Conservation (phyloP, 2,329 filamentous ascomycete genomes). For the Fusarium domesticum region DNA sequence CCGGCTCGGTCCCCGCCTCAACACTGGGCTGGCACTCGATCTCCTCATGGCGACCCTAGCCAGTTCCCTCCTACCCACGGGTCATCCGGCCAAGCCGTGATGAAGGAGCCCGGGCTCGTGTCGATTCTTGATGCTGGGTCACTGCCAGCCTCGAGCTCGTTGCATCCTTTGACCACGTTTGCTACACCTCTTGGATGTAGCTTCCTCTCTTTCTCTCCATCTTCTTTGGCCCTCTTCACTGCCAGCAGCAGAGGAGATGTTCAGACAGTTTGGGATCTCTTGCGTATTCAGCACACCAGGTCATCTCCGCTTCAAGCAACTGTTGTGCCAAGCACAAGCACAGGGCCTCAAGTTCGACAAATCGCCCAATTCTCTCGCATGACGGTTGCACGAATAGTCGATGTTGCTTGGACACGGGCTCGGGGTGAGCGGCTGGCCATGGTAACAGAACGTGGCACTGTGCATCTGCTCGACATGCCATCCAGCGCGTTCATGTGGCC, state of each 20-base stretch:
- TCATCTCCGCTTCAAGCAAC: slow-evolving; percentile 56
- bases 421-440: slow-evolving; percentile 81
- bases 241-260: slow-evolving; percentile 82
- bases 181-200: slow-evolving; percentile 71
- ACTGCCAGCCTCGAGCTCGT: slow-evolving; percentile 50
- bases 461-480: slow-evolving; percentile 88
- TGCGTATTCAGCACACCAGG: slow-evolving; percentile 62
- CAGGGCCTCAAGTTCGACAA: slow-evolving; percentile 68
- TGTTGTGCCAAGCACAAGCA: slow-evolving; percentile 41
- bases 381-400: slow-evolving; percentile 86
- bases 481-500: slow-evolving; percentile 84
- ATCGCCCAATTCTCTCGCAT: slow-evolving; percentile 86
- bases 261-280: slow-evolving; percentile 77
- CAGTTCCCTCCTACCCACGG: slow-evolving; percentile 77
- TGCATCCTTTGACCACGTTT: slow-evolving; percentile 69
- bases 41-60: slow-evolving; percentile 44
- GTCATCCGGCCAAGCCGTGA: slow-evolving; percentile 52
- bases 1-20: slow-evolving; percentile 45
- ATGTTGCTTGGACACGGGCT: slow-evolving; percentile 82
- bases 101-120: slow-evolving; percentile 68
- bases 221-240: slow-evolving; percentile 70
- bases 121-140: slow-evolving; percentile 70
- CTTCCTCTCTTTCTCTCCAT: slow-evolving; percentile 74
- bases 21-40: slow-evolving; percentile 46
- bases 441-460: slow-evolving; percentile 90